Base-by-base conservation (phyloP, 179 eudicot species). In the Monotropa hypopitys region DNA sequence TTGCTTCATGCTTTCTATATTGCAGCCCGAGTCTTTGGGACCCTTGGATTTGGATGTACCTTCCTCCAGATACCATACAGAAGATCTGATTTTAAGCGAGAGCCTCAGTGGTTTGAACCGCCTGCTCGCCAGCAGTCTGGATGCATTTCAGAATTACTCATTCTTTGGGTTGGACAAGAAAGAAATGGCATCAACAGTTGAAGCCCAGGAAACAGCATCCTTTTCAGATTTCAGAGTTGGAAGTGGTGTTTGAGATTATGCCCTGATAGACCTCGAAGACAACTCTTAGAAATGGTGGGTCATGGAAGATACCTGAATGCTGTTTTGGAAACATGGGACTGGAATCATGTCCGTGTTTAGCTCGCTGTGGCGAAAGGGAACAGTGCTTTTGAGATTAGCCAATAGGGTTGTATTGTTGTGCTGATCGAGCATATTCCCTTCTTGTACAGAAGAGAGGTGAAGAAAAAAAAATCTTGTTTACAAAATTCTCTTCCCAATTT, bases 1-100 rank as follows among this genome's bases (percentile, higher is more conserved):
- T 30, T 32, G 62, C 53, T 51, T 53, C 18, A 32, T 16, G 16
- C 43, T 78, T 35, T 79, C 38, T 20, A 18, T 59, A n/a, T 81
- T 78, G 78, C 94, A 93, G 98, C 93, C 97, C 16, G 98, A 93
- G 75, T 93, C 98, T 33, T 85, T 93, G 81, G 98, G 92, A 78
- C 92, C 98, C 23, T 83, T 93, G 80, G 98, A 93, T 79, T 83
- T 91, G 87, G 97, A 89, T 53, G 66, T 82, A 73, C 89, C 92
- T 75, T 68, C 94, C 3, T 84, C 90, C 86, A 93, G 89, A 88
- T 91, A 87, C 84, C 88, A 85, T 73, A 85, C 88, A 70, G 89
- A 91, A 73, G 97, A 90, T 74, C 77, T 88, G 54, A 87, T 91
- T 57, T 76, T 93, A 80, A 90, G 90, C 70, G 98, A 91, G 77